Base-by-base conservation (phyloP, 345 rosid genomes). In the Acer campestre region DNA sequence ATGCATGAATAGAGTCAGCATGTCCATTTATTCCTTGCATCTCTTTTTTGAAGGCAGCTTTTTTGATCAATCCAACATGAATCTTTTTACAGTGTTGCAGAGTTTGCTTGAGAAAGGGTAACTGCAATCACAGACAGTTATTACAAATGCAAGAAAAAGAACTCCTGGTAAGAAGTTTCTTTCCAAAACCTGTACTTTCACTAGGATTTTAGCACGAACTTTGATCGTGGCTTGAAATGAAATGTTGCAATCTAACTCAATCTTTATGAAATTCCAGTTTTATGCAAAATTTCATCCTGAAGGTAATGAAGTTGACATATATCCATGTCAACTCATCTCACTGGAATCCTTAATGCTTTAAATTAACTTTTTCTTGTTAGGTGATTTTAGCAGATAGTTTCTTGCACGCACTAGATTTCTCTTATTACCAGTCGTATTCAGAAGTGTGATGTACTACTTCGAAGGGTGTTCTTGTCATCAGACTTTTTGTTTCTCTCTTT, bases 131-230 rank as follows among this genome's bases (percentile, higher is more conserved):
- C 78, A 78, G 72, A 85, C 82, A 78, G 79, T 73, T 87, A 74
- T 76, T 96, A 71, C 71, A 87, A 81, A 71, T 85, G 83, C 98
- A 94, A 81, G 93, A 90, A 83, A 89, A 84, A 70, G 97, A 96
- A 85, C 94, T 96, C 35, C 73, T 77, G 83, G 98, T 92, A 76
- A 71, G 95, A 77, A 29, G 56, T 46, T 48, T 53, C 46, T 20
- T 23, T 51, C 53, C 73, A 11, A 67, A 61, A 61, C 16, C 63
- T 58, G 53, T 70, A 2, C 18, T 29, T 62, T 56, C 67, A 13
- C 35, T 4, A 4, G 64, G 27, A 35, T 68, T 31, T 13, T 74
- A 35, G 42, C 25, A 59, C 5, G 13, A 11, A 3, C 55, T 35
- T 40, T 38, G n/a, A 40, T 20, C 8, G 3, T 66, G 29, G 25